Conservation (phyloP, 306 rosid species). For the Cucurbita ficifolia region DNA sequence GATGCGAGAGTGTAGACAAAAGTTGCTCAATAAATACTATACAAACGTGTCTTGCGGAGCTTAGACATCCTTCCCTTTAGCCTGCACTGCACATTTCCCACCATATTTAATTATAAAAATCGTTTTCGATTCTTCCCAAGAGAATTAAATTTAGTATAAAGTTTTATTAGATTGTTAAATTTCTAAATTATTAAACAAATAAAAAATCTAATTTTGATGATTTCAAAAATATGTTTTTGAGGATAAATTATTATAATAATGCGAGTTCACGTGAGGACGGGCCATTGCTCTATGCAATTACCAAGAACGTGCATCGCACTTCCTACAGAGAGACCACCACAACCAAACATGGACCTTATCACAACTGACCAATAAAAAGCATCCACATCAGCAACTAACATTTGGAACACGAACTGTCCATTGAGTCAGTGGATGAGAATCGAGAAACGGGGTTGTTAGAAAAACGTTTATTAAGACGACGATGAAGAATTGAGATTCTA, state of each 20-base stretch:
- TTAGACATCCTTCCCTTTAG: not conserved
- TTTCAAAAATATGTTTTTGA: not conserved
- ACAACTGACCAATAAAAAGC: accelerated
- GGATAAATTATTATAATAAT: not conserved
- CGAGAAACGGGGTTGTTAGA: not conserved
- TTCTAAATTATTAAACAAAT: no score
- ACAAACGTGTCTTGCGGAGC: not conserved
- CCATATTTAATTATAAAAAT: not conserved
- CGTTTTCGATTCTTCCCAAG: not conserved
- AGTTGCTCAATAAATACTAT: not conserved
- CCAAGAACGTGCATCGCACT: not conserved
- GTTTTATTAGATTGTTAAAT: no score
- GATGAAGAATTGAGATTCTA: conserved; percentile 9
- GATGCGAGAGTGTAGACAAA: not conserved
- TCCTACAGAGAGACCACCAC: not conserved
- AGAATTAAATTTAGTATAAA: not conserved
- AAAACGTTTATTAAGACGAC: not conserved
- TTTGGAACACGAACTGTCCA: not conserved
- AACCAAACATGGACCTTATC: not conserved
- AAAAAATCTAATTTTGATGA: not conserved
- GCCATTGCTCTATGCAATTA: not conserved
- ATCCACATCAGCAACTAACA: not conserved
- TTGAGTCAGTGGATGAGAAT: not conserved
- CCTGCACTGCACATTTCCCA: not conserved
- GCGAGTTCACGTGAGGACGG: not conserved